A percentile compares a stretch with the other conserved stretches of the same genome.
These are phyloP conservation scores for Oryza nivara DNA, from an alignment of 176 grass and related monocot genomes.

Conservation along the genomic window DNA sequence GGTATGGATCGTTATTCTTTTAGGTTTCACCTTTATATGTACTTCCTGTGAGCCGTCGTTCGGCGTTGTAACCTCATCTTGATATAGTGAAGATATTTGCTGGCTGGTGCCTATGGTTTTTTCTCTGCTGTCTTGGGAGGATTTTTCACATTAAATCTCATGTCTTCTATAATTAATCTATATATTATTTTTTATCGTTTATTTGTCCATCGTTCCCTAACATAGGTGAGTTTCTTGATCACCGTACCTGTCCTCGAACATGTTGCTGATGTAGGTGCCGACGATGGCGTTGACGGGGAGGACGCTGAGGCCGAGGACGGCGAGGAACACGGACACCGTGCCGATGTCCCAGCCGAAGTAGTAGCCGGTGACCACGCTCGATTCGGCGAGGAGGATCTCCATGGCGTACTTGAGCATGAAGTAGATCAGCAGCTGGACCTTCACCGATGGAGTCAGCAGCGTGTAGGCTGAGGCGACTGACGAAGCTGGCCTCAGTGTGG, in stretches of 20 bases:
- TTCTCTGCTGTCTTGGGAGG: too few relatives aligned
- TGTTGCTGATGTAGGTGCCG: slow-evolving; percentile 55
- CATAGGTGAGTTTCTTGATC: too few relatives aligned
- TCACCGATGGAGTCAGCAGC: slow-evolving; percentile 62
- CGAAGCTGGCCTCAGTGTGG: slow-evolving; percentile 35
- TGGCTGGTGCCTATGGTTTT: too few relatives aligned
- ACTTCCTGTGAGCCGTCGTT: too few relatives aligned
- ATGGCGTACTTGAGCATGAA: slow-evolving; percentile 68
- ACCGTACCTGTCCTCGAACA: slow-evolving; percentile 53
- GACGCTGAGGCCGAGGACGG: slow-evolving; percentile 53
- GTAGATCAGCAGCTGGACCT: slow-evolving; percentile 63
- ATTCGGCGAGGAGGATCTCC: slow-evolving; percentile 62
- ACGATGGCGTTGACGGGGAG: slow-evolving; percentile 57
- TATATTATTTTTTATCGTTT: too few relatives aligned
- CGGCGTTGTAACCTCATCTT: too few relatives aligned
- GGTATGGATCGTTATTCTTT: too few relatives aligned
- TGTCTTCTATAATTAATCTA: too few relatives aligned
- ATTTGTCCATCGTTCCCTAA: too few relatives aligned
- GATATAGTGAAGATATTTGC: too few relatives aligned
- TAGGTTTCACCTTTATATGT: too few relatives aligned
- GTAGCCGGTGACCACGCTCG: slow-evolving; percentile 46
- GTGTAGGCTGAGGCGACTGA: slow-evolving; percentile 53
- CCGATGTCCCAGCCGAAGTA: slow-evolving; percentile 58
- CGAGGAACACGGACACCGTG: slow-evolving; percentile 50
- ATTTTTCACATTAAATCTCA: too few relatives aligned